A percentile compares a stretch with the other conserved stretches of the same genome.
Evolutionary conservation across 139 green algal genomes (phyloP).

Genomic region (Volvox reticuliferus): DNA sequence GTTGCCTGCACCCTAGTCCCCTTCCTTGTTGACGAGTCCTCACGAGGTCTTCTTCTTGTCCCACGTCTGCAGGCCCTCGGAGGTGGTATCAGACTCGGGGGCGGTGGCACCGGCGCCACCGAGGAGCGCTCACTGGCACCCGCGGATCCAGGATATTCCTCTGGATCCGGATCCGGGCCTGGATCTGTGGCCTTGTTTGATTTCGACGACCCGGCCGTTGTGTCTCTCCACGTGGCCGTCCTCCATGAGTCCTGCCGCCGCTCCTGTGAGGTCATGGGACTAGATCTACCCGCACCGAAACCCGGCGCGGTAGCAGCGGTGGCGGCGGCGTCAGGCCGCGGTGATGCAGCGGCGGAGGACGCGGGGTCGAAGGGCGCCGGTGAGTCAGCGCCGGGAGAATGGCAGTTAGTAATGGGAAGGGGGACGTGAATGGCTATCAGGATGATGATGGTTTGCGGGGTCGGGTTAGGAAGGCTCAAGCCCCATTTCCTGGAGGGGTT

Average conservation of each 20-base stretch:
- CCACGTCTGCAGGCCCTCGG: neutral
- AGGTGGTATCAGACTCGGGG: neutral
- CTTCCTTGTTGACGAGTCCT: no score
- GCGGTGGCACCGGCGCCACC: neutral
- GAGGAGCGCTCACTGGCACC: neutral
- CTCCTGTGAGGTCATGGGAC: neutral
- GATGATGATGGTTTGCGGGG: no score
- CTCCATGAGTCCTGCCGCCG: slow-evolving; percentile 72
- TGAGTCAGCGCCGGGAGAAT: neutral
- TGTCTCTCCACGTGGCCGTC: slow-evolving; percentile 32
- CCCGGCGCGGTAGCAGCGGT: neutral
- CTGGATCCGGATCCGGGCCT: neutral
- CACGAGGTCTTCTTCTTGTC: no score
- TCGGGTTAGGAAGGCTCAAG: no score
- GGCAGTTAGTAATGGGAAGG: neutral
- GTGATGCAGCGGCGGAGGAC: neutral
- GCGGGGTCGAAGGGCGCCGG: neutral
- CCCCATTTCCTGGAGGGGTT: no score
- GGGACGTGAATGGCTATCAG: neutral
- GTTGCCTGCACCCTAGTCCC: no score
- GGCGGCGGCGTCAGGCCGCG: slow-evolving; percentile 10
- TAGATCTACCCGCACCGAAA: slow-evolving; percentile 9
- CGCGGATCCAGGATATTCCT: neutral
- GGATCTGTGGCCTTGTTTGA: neutral
- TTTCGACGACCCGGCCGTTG: slow-evolving; percentile 34